Evolutionary conservation across 257 asterid genomes (phyloP).

Genomic region (Dorcoceras hygrometricum): DNA sequence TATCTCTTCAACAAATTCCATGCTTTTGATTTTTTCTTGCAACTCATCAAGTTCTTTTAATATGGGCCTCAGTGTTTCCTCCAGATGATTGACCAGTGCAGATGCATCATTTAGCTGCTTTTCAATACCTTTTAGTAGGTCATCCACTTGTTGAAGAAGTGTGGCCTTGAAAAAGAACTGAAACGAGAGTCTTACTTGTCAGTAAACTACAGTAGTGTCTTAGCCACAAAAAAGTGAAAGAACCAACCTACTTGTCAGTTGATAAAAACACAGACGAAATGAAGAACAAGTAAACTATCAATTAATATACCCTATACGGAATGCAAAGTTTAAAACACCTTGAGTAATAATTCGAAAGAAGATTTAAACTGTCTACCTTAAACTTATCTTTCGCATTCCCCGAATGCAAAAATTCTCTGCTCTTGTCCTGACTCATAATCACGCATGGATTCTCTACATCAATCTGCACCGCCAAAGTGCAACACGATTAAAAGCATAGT

Average conservation of each 20-base stretch:
- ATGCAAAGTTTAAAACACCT: slow-evolving; percentile 10
- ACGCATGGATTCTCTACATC: slow-evolving; percentile 99
- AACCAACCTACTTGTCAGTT: slow-evolving; percentile 20
- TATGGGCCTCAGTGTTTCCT: slow-evolving; percentile 65
- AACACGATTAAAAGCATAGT: background rate
- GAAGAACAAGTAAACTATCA: slow-evolving; percentile 12
- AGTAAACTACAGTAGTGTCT: slow-evolving; percentile 12
- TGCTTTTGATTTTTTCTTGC: slow-evolving; percentile 70
- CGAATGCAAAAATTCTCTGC: slow-evolving; percentile 93
- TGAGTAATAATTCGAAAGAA: slow-evolving; percentile 17
- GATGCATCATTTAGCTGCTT: slow-evolving; percentile 56
- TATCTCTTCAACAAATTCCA: slow-evolving; percentile 84
- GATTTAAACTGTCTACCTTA: slow-evolving; percentile 47
- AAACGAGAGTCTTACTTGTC: slow-evolving; percentile 26
- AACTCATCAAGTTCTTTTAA: slow-evolving; percentile 76
- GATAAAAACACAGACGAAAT: slow-evolving; percentile 6
- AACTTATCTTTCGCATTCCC: slow-evolving; percentile 87
- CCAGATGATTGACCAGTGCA: slow-evolving; percentile 65
- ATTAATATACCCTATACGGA: slow-evolving; percentile 1
- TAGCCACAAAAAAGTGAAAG: slow-evolving; percentile 21
- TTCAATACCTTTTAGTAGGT: slow-evolving; percentile 60
- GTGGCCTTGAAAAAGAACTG: slow-evolving; percentile 99
- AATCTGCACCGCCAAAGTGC: slow-evolving; percentile 53
- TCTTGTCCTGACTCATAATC: slow-evolving; percentile 93
- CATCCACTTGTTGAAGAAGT: slow-evolving; percentile 88